A percentile compares a stretch with the other conserved stretches of the same genome.
These are phyloP conservation scores for Trapa bicornis DNA, from an alignment of 345 rosid genomes.

Conservation along the genomic window DNA sequence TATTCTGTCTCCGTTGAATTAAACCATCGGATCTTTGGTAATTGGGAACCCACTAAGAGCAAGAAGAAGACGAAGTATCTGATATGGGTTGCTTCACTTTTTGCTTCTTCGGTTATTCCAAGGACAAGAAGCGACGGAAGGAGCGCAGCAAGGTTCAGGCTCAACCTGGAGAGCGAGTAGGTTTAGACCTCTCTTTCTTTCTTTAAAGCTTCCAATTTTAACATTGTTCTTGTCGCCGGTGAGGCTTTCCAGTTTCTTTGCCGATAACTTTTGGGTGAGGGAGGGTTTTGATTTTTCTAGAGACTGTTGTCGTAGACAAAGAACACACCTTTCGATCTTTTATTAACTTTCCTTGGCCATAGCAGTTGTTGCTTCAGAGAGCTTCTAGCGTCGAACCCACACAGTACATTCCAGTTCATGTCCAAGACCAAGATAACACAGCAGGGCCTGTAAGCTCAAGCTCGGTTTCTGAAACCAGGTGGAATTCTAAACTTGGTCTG, in stretches of 20 bases:
- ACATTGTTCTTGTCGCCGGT: not conserved
- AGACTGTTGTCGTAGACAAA: not conserved
- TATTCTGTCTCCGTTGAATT: not conserved
- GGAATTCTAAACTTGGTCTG: not conserved
- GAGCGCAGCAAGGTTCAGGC: slow-evolving; percentile 35
- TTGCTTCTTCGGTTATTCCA: slow-evolving; percentile 84
- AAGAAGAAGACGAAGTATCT: not conserved
- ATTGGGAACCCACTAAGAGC: not conserved
- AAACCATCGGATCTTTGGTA: not conserved
- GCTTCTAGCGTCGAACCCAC: not conserved
- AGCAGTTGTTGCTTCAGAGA: slow-evolving; percentile 3
- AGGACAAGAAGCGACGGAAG: slow-evolving; percentile 39
- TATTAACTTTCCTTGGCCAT: not conserved
- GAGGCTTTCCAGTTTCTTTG: not conserved
- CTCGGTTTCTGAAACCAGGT: slow-evolving; percentile 5
- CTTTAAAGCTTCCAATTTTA: not conserved
- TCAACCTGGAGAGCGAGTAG: slow-evolving; percentile 38
- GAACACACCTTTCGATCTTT: not conserved
- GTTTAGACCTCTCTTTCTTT: not conserved
- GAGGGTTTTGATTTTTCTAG: not conserved
- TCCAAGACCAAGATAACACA: slow-evolving; percentile 8
- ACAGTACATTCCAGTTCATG: not conserved
- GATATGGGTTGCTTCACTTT: slow-evolving; percentile 73
- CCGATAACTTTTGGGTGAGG: not conserved
- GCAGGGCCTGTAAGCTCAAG: slow-evolving; percentile 2